Evolutionary conservation across 306 rosid species (phyloP).

Genomic region (Argentina anserina): DNA sequence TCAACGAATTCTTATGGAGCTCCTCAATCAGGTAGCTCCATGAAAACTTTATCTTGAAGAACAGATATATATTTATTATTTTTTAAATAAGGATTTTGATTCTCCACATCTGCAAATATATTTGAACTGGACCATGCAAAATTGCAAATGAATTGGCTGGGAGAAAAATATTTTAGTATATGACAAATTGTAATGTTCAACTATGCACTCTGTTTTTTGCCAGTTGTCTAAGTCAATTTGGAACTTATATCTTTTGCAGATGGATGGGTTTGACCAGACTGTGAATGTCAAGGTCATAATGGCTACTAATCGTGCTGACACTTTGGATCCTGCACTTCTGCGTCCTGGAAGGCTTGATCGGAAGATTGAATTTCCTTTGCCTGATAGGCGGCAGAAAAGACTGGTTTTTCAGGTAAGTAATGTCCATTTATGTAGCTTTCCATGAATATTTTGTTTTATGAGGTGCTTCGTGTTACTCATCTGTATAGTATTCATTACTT

Average conservation of each 20-base stretch:
- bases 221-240: background rate
- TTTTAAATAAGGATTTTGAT: background rate
- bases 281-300: constrained; percentile 98
- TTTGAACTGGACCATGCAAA: background rate
- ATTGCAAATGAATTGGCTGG: background rate
- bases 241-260: constrained; percentile 42
- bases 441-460: background rate
- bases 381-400: constrained; percentile 95
- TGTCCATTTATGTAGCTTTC: background rate
- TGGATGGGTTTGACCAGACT: constrained; percentile 99
- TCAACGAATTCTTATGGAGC: constrained; percentile 99
- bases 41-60: background rate
- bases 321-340: constrained; percentile 93
- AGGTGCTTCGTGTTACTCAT: background rate
- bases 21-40: constrained; percentile 75
- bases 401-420: constrained; percentile 90
- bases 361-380: constrained; percentile 94
- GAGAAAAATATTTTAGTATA: background rate
- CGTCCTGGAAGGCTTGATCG: constrained; percentile 99
- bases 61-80: background rate
- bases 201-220: background rate
- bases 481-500: background rate
- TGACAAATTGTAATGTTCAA: background rate
- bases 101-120: background rate
- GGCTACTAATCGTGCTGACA: constrained; percentile 99